Base-by-base conservation (phyloP, 306 rosid species). In the Prunus dulcis region DNA sequence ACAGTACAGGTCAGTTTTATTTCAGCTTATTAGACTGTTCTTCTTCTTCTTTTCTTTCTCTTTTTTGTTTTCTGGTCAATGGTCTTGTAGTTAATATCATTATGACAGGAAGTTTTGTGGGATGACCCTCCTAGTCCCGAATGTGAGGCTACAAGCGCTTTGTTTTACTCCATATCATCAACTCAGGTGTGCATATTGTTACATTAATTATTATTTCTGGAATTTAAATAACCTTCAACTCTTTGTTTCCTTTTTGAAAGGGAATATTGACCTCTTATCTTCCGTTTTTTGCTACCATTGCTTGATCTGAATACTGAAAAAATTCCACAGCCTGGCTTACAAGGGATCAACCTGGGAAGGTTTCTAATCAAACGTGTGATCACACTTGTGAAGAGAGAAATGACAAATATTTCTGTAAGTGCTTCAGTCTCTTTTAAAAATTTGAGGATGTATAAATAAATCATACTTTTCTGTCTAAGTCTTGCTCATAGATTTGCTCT, bases 161-260 rank as follows among this genome's bases (percentile, higher is more conserved):
- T 94, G 85, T 94, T 94, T 77, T 94, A 94, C 85, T 94, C 98
- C 64, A 94, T 94, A 84, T 94, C 98, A 60, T 89, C 98, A 79
- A 91, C 98, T 78, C 97, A 94, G 98, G 98, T 91, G 74, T 79
- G 85, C 60, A 69, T 64, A 17, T 76, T 56, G 51, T 77, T 46
- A 47, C n/a, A 25, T 3, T 52, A 41, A 23, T 23, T 52, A 20
- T 65, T 13, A 49, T 30, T 61, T 56, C 9, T 53, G 20, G n/a
- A 56, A 56, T 20, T 60, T 22, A 17, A 22, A 60, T 2, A 11
- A 38, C 32, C 41, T 6, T 45, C 45, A 13, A 60, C 19, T 46
- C 6, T 6, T 27, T 3, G 51, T 8, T 20, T 34, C 22, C 43
- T 15, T 12, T 43, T 30, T 62, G 45, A 62, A 15, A 27, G 43